Evolutionary conservation across 805 yeast species (phyloP).

Genomic region (Spathaspora sp.): DNA sequence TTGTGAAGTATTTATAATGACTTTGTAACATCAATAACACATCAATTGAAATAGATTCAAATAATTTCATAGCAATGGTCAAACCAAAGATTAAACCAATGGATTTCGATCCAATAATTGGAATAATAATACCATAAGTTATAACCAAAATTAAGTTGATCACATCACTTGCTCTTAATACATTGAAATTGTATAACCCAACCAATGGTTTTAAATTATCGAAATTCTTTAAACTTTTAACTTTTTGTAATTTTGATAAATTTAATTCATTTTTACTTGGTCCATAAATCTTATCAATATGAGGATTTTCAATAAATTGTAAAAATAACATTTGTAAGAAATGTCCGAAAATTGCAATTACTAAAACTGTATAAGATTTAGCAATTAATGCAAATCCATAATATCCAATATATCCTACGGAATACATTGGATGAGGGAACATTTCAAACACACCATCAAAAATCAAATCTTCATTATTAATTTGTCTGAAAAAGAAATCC

Average conservation of each 20-base stretch:
- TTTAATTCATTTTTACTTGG: conserved; percentile 42
- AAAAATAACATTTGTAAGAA: conserved; percentile 72
- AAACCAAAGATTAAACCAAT: conserved; percentile 27
- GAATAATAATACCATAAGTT: conserved; percentile 40
- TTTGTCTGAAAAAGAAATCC: conserved; percentile 78
- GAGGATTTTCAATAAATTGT: conserved; percentile 78
- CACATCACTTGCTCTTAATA: conserved; percentile 61
- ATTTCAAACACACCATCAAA: conserved; percentile 88
- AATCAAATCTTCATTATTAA: conserved; percentile 58
- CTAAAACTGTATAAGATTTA: conserved; percentile 65
- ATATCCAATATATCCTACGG: conserved; percentile 84
- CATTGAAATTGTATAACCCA: conserved; percentile 59
- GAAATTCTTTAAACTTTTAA: conserved; percentile 45
- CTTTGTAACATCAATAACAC: conserved; percentile 57
- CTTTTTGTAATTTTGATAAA: conserved; percentile 35
- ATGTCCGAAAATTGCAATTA: conserved; percentile 72
- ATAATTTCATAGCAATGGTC: conserved; percentile 45
- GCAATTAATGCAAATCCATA: conserved; percentile 79
- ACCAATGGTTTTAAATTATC: conserved; percentile 50
- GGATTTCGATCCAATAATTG: conserved; percentile 28
- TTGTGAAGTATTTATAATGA: conserved; percentile 58
- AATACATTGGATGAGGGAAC: conserved; percentile 92
- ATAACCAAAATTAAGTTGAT: conserved; percentile 42
- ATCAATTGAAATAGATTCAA: conserved; percentile 51
- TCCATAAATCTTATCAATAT: conserved; percentile 73